Evolutionary conservation across 352 stramenopile genomes (phyloP).

Genomic region (Globisporangium solare): DNA sequence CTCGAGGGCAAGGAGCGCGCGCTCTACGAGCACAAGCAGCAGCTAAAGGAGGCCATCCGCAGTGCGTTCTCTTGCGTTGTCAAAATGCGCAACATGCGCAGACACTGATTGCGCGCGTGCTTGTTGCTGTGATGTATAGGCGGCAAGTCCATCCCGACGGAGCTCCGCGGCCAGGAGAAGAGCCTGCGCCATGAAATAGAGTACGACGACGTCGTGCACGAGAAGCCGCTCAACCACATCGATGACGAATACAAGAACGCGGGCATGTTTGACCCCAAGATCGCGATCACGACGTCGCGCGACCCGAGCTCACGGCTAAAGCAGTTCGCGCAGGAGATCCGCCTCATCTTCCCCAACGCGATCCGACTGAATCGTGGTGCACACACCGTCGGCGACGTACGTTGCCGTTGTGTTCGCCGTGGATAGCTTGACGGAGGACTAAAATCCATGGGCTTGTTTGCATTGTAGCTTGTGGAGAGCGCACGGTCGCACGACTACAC

Average conservation of each 20-base stretch:
- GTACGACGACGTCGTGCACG: constrained; percentile 87
- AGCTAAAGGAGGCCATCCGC: constrained; percentile 92
- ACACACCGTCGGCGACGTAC: constrained; percentile 89
- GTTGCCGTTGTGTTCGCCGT: constrained; percentile 17
- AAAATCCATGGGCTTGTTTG: not conserved
- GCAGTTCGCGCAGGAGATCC: constrained; percentile 99
- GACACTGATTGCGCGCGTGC: not conserved
- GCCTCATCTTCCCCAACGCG: constrained; percentile 97
- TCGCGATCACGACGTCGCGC: constrained; percentile 98
- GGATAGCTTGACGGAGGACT: too few relatives aligned
- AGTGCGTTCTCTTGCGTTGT: too few relatives aligned
- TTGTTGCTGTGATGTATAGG: constrained; percentile 13
- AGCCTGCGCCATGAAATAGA: constrained; percentile 91
- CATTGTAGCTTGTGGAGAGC: constrained; percentile 92
- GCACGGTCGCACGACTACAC: constrained; percentile 96
- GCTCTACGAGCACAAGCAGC: constrained; percentile 97
- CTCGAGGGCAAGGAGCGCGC: constrained; percentile 94
- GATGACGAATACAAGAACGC: constrained; percentile 99
- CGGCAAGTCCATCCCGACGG: constrained; percentile 97
- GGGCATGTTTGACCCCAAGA: constrained; percentile 95
- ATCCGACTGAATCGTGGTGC: constrained; percentile 96
- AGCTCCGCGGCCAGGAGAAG: constrained; percentile 93
- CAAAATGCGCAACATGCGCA: not conserved
- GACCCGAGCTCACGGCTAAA: constrained; percentile 97
- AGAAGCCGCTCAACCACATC: constrained; percentile 89